Conservation (phyloP, 2,329 filamentous ascomycete species). For the Anthostomella pinea region DNA sequence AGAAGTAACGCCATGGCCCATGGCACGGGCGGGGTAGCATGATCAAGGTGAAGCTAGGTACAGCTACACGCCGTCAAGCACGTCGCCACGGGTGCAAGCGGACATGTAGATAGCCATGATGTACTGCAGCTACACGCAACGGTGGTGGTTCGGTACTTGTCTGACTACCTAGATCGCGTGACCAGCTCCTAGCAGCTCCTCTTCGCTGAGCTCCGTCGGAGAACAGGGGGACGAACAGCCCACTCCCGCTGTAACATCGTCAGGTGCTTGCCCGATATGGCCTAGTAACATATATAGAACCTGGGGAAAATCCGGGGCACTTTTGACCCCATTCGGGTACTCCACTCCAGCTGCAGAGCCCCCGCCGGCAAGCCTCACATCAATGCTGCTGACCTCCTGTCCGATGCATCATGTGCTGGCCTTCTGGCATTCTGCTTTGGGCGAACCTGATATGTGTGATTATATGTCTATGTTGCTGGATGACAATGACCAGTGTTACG, state of each 20-base stretch:
- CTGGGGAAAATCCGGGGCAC: constrained; percentile 25
- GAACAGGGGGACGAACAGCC: constrained; percentile 2
- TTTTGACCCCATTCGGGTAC: no score
- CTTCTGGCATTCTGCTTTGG: no score
- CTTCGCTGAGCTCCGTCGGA: constrained; percentile 23
- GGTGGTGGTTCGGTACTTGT: constrained; percentile 19
- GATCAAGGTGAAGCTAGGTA: not conserved
- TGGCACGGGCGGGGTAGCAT: no score
- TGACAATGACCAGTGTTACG: no score
- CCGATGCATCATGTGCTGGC: no score
- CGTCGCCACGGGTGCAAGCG: not conserved
- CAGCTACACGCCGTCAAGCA: constrained; percentile 2
- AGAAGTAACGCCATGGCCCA: no score
- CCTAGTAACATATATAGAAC: constrained; percentile 13
- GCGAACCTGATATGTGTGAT: no score
- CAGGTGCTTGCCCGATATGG: constrained; percentile 15
- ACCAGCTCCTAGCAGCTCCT: constrained; percentile 21
- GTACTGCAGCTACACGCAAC: constrained; percentile 1
- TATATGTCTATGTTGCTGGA: no score
- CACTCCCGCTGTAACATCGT: constrained; percentile 8
- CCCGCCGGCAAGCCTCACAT: no score
- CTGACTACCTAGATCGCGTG: constrained; percentile 25
- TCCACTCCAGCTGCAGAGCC: no score
- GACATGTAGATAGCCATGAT: not conserved
- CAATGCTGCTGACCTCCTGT: no score